phyloP scores from a whole-genome alignment of 1,284 basidiomycete species.

The Waitea zeae region DNA sequence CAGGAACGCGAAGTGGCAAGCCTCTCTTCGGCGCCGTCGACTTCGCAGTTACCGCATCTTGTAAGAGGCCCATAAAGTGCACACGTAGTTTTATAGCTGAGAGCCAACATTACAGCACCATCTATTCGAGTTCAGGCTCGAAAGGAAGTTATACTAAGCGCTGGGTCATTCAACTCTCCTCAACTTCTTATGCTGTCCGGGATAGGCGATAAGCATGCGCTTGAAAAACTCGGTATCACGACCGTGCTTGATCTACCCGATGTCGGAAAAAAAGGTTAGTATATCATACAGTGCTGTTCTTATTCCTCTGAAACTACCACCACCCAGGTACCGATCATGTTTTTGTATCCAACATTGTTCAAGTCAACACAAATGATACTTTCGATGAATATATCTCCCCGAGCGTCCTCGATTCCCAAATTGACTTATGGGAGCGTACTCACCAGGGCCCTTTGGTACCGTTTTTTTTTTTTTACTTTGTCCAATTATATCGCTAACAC shows the following conservation, averaged over 20 bases:
- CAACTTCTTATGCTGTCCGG: constrained; percentile 21
- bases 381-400: background rate
- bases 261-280: constrained; percentile 23
- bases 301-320: constrained; percentile 8
- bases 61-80: constrained; percentile 6
- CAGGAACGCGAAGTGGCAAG: constrained; percentile 13
- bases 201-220: constrained; percentile 17
- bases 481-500: no score
- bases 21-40: constrained; percentile 3
- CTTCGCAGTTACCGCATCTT: constrained; percentile 8
- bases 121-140: constrained; percentile 7
- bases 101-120: constrained; percentile 16
- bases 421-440: constrained; percentile 8
- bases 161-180: constrained; percentile 2
- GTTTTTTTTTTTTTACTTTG: no score
- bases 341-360: background rate
- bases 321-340: background rate
- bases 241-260: constrained; percentile 15
- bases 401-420: background rate
- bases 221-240: constrained; percentile 15
- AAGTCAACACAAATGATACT: constrained; percentile 1
- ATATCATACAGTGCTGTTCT: no score
- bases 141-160: constrained; percentile 4
- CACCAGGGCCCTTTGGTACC: no score
- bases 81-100: constrained; percentile 4